Conservation (phyloP, 768 basidiomycete genomes). For the Inosperma sp. region DNA sequence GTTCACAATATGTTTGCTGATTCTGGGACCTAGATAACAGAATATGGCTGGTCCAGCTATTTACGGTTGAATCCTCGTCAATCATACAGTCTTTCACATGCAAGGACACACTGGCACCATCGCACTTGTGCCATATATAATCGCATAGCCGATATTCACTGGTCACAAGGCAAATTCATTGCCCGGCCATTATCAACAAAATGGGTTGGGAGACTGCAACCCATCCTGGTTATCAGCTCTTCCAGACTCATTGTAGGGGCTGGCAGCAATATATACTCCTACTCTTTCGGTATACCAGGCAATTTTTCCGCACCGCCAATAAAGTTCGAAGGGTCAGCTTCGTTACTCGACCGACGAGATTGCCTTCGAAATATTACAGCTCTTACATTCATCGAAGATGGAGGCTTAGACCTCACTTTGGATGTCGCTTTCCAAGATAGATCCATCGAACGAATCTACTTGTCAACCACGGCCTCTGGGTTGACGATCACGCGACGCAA, state of each 20-base stretch:
- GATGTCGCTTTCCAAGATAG: conserved; percentile 59
- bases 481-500: conserved; percentile 22
- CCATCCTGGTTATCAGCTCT: conserved; percentile 49
- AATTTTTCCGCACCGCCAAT: conserved; percentile 39
- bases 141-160: conserved; percentile 47
- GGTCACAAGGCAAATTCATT: conserved; percentile 48
- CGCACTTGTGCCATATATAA: conserved; percentile 46
- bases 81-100: conserved; percentile 46
- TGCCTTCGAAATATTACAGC: conserved; percentile 50
- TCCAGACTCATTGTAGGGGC: conserved; percentile 59
- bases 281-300: conserved; percentile 38
- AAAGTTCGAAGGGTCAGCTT: conserved; percentile 42
- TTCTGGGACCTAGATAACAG: conserved; percentile 43
- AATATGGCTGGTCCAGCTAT: conserved; percentile 57
- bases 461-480: conserved; percentile 13
- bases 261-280: conserved; percentile 54
- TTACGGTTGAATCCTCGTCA: conserved; percentile 48
- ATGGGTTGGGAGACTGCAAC: conserved; percentile 55
- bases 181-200: conserved; percentile 59
- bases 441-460: conserved; percentile 43
- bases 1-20: background rate
- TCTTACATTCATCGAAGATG: conserved; percentile 45
- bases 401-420: conserved; percentile 40
- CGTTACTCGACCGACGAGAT: conserved; percentile 32
- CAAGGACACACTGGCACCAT: conserved; percentile 43